Base-by-base conservation (phyloP, 1,284 basidiomycete genomes). In the Moesziomyces aphidis region DNA sequence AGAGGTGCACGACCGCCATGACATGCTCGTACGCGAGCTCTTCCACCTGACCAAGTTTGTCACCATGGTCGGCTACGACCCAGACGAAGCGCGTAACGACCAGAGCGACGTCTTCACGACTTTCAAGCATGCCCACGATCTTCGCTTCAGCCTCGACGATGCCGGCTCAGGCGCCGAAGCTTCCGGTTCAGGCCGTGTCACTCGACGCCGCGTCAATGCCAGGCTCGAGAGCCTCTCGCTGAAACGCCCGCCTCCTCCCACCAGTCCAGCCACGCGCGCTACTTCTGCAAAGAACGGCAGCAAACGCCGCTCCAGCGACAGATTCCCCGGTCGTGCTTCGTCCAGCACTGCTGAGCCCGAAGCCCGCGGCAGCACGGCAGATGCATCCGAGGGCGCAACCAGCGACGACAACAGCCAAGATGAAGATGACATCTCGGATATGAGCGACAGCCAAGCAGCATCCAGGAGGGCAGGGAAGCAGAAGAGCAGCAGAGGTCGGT, bases 1-100 rank as follows among this genome's bases (percentile, higher is more conserved):
- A 22, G 57, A 67, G 13, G 62, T 77, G 13, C 76, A 77, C 39
- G 61, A 72, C 11, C 57, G 67, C 39, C 81, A 83, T 47, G 81
- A 80, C 39, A 70, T 68, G 58, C 68, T 81, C 19, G 76, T 83
- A 11, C 64, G 78, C 23, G 81, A 80, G 68, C 67, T 80, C 5
- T 80, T 76, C 34, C 81, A 81, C 50, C 62, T 83, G 28, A 61
- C 73, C 65, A 78, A 80, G 36, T 80, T 80, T 24, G 76, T 83
- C 44, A 81, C 79, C 21, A 66, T 68, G 56, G 61, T 80, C 26
- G 74, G 73, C n/a, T 80, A 77, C 59, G 79, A 83, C 45, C 77
- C 77, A 3, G 61, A 66, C n/a, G 50, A 71, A 4, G 74, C 78
- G 1, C 65, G 67, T 28, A 48, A 65, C 34, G 74, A 77, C 47